Evolutionary conservation across 768 basidiomycete species (phyloP), one percentile per base, ranked within the genome.

Genomic region (Mycena venus): DNA sequence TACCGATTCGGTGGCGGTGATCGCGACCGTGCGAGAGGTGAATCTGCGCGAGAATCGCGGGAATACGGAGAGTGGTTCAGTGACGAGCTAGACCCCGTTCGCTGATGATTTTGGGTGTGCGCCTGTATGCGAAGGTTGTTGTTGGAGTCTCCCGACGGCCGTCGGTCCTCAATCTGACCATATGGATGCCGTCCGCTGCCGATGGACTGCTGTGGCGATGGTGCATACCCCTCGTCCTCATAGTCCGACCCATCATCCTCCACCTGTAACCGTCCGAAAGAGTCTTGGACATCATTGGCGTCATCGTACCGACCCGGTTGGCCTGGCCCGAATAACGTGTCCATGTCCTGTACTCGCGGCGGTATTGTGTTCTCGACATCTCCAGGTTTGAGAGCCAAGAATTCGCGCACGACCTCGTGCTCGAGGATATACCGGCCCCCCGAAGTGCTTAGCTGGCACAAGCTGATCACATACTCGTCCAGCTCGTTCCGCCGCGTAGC

Each of bases 351-450:
- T 25, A 86, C 86, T 17, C 89, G 89, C 12, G 94, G 87, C 5
- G 91, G 90, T 40, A 90, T 87, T 55, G 91, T 89, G 66, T 91
- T 91, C 74, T 92, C 93, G 15, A 93, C 90, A 79, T 99, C 97
- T 7, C 98, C 98, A 1, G 95, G 92, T 79, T 94, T 95, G 21
- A 94, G 87, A 7, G 94, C 87, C 67, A 99, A 88, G 83, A 99
- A 99, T 65, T 90, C 88, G 66, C 96, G 91, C 47, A 98, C 90
- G 47, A 97, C 91, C 15, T 87, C 85, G 80, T 96, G 91, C 74
- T 96, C 93, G 29, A 98, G 85, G 68, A 99, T 91, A 80, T 97
- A 94, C 53, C 92, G 92, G 17, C 91, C 93, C 4, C 92, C 92
- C 19, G 86, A 85, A 68, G 85, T 82, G 79, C 90, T 92, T 40